These are phyloP conservation scores for Colletotrichum tabaci DNA, from an alignment of 2,329 filamentous ascomycete species.

Conservation along the genomic window DNA sequence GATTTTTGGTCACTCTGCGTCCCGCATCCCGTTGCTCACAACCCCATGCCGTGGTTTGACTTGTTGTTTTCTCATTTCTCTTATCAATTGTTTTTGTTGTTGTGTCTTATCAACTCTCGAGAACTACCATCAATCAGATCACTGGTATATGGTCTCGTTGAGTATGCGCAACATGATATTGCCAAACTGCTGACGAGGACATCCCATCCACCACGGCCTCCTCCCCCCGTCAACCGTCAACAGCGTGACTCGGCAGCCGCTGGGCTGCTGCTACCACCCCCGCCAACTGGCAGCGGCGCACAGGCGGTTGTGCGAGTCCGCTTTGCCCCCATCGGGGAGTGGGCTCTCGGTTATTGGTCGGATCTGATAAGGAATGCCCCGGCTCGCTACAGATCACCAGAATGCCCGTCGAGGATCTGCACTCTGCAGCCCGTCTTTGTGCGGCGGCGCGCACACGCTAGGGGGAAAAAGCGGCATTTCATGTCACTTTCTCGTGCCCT, in stretches of 20 bases:
- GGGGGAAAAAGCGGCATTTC: constrained; percentile 19
- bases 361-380: constrained; percentile 40
- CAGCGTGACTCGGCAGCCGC: not conserved
- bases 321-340: constrained; percentile 11
- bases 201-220: not conserved
- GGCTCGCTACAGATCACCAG: constrained; percentile 33
- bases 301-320: not conserved
- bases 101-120: too few species aligned
- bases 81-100: too few species aligned
- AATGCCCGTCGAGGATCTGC: constrained; percentile 5
- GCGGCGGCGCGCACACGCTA: constrained; percentile 17
- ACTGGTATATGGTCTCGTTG: too few species aligned
- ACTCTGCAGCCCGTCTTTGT: constrained; percentile 5
- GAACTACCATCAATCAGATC: too few species aligned
- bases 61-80: too few species aligned
- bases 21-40: too few species aligned
- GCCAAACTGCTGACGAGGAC: not conserved
- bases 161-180: too few species aligned
- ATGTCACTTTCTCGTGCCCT: constrained; percentile 19
- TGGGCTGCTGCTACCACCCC: not conserved
- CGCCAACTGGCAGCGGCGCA: not conserved
- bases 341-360: constrained; percentile 34
- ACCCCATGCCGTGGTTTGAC: too few species aligned
- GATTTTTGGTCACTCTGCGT: not conserved
- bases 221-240: not conserved